Base-by-base conservation (phyloP, 306 rosid species). In the Casuarina cunninghamiana region DNA sequence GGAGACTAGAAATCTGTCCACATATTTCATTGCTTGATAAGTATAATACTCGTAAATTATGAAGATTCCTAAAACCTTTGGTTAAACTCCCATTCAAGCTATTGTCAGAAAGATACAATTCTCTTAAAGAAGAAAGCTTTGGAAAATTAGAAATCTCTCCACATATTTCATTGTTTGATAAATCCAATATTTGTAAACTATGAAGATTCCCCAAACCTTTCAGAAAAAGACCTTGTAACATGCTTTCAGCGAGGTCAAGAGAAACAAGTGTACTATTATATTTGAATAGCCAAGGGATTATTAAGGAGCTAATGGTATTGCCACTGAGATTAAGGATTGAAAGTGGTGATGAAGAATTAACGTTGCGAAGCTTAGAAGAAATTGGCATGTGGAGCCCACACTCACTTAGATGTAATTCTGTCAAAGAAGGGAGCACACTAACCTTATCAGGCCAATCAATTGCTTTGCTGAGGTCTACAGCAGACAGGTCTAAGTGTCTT, bases 361-460 rank as follows among this genome's bases (percentile, higher is more conserved):
- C 2, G 38, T 46, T 10, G 37, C 39, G 6, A 39, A 53, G 15
- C 54, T 48, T 5, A 4, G 50, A 38, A 21, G 63, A 3, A 21
- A 3, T 6, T 1, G 54, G 44, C 8, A 53, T 38, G 0, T 37
- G 32, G 44, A 80, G 73, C 8, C n/a, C 19, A 3, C 71, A 74
- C 38, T 0, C 0, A 17, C 0, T 0, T 1, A 74, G n/a, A 0
- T 4, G 0, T 37, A 74, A 74, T 0, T 50, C 0, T 67, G 10
- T n/a, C 6, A 80, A 62, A 7, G 53, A 53, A 74, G 71, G 45
- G 6, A 75, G 74, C 32, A 5, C 8, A 3, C 16, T 54, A 0
- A 80, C 37, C 10, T n/a, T 19, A 0, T 63, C 37, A 5, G 2
- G 9, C 41, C 79, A 67, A 3, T 67, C 19, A 2, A 5, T 2